These are phyloP conservation scores for Suillus bovinus DNA, from an alignment of 768 basidiomycete species.

Conservation along the genomic window DNA sequence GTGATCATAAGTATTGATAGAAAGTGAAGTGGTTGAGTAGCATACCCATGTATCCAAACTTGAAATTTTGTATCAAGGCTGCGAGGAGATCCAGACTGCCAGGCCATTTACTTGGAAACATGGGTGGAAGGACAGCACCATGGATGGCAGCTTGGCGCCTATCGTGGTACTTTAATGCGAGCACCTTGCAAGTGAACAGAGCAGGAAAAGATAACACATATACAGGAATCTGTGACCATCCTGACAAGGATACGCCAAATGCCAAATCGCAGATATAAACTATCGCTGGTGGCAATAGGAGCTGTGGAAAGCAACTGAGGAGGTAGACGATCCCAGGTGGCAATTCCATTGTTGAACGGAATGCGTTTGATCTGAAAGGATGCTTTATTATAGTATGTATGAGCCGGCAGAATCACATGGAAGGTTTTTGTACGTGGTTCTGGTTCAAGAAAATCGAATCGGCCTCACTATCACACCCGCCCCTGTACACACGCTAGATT, in stretches of 20 bases:
- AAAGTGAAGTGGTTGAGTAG: background rate
- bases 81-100: constrained; percentile 50
- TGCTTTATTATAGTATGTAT: constrained; percentile 1
- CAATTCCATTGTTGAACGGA: constrained; percentile 21
- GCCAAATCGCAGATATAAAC: constrained; percentile 15
- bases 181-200: constrained; percentile 17
- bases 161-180: constrained; percentile 23
- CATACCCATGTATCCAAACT: constrained; percentile 51
- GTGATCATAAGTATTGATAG: background rate
- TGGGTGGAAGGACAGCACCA: constrained; percentile 49
- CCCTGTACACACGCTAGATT: too few species aligned
- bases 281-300: constrained; percentile 21
- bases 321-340: constrained; percentile 36
- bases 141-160: constrained; percentile 41
- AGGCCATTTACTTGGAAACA: constrained; percentile 36
- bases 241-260: constrained; percentile 11
- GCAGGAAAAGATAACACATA: constrained; percentile 27
- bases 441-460: background rate
- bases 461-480: background rate
- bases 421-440: background rate
- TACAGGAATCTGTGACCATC: constrained; percentile 19
- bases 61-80: constrained; percentile 39
- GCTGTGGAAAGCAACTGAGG: constrained; percentile 24
- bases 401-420: background rate
- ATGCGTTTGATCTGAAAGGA: background rate